phyloP scores from a whole-genome alignment of 768 basidiomycete species.

The Saitozyma sp. region DNA sequence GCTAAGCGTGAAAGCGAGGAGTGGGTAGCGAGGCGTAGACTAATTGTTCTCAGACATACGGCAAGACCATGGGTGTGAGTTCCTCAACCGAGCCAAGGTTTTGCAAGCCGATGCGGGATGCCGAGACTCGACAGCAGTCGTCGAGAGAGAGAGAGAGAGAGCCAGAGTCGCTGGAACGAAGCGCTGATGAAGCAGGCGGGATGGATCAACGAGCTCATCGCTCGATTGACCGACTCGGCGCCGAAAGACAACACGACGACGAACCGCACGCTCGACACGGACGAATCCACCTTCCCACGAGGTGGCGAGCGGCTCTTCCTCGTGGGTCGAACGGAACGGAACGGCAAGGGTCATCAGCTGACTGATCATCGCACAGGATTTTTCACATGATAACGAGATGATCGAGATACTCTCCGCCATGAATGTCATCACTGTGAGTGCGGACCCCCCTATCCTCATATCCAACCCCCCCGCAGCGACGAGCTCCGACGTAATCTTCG shows the following conservation, averaged over 20 bases:
- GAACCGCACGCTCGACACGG: constrained; percentile 68
- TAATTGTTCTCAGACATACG: constrained; percentile 21
- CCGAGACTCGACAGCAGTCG: not conserved
- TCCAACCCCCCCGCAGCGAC: no score
- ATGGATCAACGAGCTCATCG: constrained; percentile 84
- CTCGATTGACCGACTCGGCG: constrained; percentile 66
- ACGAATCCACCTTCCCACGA: constrained; percentile 68
- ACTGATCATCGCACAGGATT: constrained; percentile 57
- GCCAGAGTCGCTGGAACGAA: not conserved
- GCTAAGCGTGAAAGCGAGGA: not conserved
- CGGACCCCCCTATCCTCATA: no score
- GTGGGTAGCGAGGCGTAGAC: not conserved
- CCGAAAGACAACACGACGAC: constrained; percentile 73
- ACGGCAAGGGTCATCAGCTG: constrained; percentile 34
- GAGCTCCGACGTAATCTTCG: not conserved
- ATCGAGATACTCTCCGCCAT: constrained; percentile 69
- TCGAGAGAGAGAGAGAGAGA: no score
- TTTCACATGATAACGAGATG: constrained; percentile 85
- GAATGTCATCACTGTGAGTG: constrained; percentile 59
- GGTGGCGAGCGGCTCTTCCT: constrained; percentile 43
- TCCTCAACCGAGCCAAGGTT: no score
- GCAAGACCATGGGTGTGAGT: constrained; percentile 38
- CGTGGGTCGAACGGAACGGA: constrained; percentile 17
- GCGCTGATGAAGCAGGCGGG: constrained; percentile 58
- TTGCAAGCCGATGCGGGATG: constrained; percentile 6